Conservation (phyloP, 2,329 filamentous ascomycete species). For the Cyphellophora europaea region DNA sequence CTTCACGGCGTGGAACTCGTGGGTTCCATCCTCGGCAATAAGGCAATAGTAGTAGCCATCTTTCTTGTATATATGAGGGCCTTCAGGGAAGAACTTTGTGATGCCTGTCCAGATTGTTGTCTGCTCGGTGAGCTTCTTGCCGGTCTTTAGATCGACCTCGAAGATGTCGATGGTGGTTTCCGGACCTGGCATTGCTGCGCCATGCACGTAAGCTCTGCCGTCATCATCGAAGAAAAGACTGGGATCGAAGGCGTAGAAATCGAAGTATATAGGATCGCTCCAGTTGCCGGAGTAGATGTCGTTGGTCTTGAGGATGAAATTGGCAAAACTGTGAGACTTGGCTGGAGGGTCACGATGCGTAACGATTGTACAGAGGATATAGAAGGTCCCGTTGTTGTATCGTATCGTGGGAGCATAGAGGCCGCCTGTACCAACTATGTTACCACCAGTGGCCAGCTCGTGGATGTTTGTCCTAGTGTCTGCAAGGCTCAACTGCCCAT, state of each 20-base stretch:
- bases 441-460: no score
- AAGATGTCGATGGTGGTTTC: constrained; percentile 20
- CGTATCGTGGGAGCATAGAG: constrained; percentile 19
- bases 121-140: constrained; percentile 21
- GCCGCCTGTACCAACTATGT: constrained; percentile 4
- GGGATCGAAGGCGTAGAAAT: constrained; percentile 45
- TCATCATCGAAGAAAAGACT: constrained; percentile 49
- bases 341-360: no score
- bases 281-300: constrained; percentile 35
- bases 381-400: constrained; percentile 30
- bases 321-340: no score
- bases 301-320: constrained; percentile 37
- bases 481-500: no score
- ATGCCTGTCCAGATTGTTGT: constrained; percentile 40
- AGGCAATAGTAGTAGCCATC: constrained; percentile 24
- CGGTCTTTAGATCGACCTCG: constrained; percentile 9
- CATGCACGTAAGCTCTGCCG: constrained; percentile 42
- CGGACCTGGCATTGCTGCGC: constrained; percentile 16
- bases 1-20: constrained; percentile 19
- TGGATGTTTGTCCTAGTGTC: no score
- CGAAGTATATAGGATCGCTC: constrained; percentile 40
- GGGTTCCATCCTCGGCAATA: constrained; percentile 20
- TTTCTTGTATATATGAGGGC: constrained; percentile 23
- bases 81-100: constrained; percentile 26
- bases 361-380: constrained; percentile 28